These are phyloP conservation scores for Saccharomycopsis schoenii DNA, from an alignment of 805 yeast genomes.

Conservation along the genomic window DNA sequence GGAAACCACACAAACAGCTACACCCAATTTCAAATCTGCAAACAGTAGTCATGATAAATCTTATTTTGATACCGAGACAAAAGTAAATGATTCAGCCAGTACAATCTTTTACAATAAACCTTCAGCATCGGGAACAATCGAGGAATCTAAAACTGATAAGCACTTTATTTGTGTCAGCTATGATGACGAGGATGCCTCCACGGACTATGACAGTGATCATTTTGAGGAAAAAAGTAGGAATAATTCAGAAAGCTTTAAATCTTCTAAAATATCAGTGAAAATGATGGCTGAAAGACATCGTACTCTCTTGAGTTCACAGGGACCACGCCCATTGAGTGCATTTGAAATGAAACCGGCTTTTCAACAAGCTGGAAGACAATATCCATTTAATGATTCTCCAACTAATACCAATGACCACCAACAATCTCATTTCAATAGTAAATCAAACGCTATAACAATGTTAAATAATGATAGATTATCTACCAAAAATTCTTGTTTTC, in stretches of 20 bases:
- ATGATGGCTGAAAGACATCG: constrained; percentile 1
- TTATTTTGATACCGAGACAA: not conserved
- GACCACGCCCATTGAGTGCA: not conserved
- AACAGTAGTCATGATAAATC: not conserved
- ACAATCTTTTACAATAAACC: not conserved
- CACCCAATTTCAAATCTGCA: not conserved
- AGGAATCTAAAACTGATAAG: not conserved
- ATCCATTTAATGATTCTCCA: not conserved
- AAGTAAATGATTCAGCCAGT: not conserved
- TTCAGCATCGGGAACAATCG: not conserved
- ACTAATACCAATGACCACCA: not conserved
- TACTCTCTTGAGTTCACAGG: not conserved
- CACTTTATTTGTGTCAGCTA: not conserved
- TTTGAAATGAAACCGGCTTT: not conserved
- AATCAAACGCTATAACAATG: not conserved
- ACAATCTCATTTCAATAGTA: not conserved
- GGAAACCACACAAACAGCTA: not conserved
- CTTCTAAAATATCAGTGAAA: not conserved
- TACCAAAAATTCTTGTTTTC: not conserved
- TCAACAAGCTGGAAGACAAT: not conserved
- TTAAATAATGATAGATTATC: not conserved
- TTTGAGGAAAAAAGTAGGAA: not conserved
- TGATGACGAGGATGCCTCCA: not conserved
- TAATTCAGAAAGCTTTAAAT: not conserved
- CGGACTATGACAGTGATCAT: not conserved